Evolutionary conservation across 2,329 filamentous ascomycete species (phyloP).

Genomic region (Incumbomyces delicatus): DNA sequence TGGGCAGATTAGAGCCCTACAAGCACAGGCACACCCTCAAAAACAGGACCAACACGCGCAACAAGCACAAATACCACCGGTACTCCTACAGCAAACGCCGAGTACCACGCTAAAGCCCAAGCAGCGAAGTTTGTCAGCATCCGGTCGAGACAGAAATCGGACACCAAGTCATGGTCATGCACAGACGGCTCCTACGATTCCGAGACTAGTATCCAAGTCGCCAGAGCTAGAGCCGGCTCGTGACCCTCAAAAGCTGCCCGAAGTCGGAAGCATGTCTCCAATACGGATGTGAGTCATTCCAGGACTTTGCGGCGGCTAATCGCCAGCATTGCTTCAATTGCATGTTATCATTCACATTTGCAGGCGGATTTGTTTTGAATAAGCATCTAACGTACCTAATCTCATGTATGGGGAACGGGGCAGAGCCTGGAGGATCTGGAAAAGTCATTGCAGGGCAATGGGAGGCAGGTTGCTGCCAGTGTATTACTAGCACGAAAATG

Average conservation of each 20-base stretch:
- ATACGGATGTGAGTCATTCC: conserved; percentile 31
- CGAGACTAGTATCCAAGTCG: conserved; percentile 14
- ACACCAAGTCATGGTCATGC: conserved; percentile 14
- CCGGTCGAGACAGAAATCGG: conserved; percentile 7
- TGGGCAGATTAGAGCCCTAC: background rate
- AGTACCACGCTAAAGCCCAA: conserved; percentile 13
- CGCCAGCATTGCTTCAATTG: background rate
- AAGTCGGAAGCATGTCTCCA: conserved; percentile 39
- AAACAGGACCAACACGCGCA: background rate
- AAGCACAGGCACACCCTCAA: background rate
- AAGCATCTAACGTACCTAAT: too few species aligned
- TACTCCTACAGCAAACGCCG: conserved; percentile 10
- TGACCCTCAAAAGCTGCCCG: conserved; percentile 36
- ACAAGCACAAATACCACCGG: background rate
- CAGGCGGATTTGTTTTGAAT: too few species aligned
- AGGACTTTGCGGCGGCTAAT: background rate
- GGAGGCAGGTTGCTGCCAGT: too few species aligned
- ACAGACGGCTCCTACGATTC: conserved; percentile 16
- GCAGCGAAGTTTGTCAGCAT: conserved; percentile 18
- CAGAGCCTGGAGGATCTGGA: too few species aligned
- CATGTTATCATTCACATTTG: too few species aligned
- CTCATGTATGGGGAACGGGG: too few species aligned
- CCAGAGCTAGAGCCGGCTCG: conserved; percentile 24
- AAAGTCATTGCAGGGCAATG: too few species aligned
- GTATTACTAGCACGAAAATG: too few species aligned